A percentile compares a stretch with the other conserved stretches of the same genome.
Conservation (phyloP, 2,329 filamentous ascomycete genomes). For the Chaetomium strumarium region DNA sequence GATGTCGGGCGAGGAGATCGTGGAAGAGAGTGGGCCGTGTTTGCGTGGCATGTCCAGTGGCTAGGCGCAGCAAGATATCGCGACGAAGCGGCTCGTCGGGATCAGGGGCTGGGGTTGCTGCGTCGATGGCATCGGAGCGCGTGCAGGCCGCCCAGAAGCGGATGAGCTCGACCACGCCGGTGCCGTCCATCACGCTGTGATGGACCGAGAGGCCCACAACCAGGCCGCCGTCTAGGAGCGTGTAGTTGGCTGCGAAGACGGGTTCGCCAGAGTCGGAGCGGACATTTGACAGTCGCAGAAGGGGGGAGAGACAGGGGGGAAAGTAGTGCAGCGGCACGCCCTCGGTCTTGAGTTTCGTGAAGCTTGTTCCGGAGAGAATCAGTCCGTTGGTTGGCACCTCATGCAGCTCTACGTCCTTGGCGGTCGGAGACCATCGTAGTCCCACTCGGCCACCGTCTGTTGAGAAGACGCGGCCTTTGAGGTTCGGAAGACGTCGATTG, state of each 20-base stretch:
- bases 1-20: constrained; percentile 2
- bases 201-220: constrained; percentile 2
- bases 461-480: constrained; percentile 5
- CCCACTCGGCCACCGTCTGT: constrained; percentile 1
- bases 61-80: background rate
- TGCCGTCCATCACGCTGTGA: constrained; percentile 9
- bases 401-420: background rate
- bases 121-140: background rate
- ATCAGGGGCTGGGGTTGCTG: background rate
- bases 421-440: constrained; percentile 1
- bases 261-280: background rate
- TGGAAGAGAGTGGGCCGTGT: background rate
- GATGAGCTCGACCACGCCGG: constrained; percentile 8
- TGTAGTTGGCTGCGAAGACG: constrained; percentile 7
- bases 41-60: background rate
- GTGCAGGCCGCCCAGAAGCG: constrained; percentile 6
- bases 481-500: constrained; percentile 5
- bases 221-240: background rate
- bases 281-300: background rate
- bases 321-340: constrained; percentile 11
- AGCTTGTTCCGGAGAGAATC: background rate
- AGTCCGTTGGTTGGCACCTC: background rate
- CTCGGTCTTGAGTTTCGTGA: background rate
- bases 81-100: constrained; percentile 2
- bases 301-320: background rate